Percentiles rank a stretch among this genome's conserved stretches.
Conservation (phyloP, 345 rosid genomes). For the Passiflora organensis region DNA sequence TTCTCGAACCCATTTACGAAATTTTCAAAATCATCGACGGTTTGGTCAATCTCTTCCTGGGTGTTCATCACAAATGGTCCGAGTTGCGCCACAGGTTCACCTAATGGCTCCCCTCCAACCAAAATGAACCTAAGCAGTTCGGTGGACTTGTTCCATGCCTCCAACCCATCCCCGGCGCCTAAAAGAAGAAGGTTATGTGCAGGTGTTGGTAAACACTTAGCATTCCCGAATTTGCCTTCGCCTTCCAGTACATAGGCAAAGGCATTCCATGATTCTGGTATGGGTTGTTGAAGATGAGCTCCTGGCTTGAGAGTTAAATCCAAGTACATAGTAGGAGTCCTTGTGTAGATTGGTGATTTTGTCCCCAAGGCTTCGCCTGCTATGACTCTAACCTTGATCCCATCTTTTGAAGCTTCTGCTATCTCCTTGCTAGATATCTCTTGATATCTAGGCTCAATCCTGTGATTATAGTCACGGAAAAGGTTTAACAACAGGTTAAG, state of each 20-base stretch:
- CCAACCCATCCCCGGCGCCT: constrained; percentile 52
- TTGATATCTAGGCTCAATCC: constrained; percentile 86
- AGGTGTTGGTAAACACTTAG: constrained; percentile 24
- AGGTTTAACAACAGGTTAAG: not conserved
- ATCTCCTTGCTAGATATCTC: constrained; percentile 63
- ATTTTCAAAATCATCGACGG: constrained; percentile 68
- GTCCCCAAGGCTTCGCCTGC: constrained; percentile 83
- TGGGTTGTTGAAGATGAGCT: constrained; percentile 54
- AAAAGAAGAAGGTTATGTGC: constrained; percentile 63
- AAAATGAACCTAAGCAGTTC: constrained; percentile 57
- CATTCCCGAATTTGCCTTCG: constrained; percentile 53
- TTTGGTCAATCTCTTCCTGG: constrained; percentile 66
- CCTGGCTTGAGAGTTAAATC: constrained; percentile 71
- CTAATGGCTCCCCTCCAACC: constrained; percentile 74
- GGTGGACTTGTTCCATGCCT: constrained; percentile 67
- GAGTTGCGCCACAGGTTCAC: constrained; percentile 64
- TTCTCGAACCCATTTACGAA: constrained; percentile 74
- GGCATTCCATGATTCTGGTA: constrained; percentile 64
- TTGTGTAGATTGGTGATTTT: constrained; percentile 66
- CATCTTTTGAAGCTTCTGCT: constrained; percentile 53
- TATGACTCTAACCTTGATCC: constrained; percentile 63
- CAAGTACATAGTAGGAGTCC: constrained; percentile 86
- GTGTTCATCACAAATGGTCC: constrained; percentile 96
- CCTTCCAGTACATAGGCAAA: constrained; percentile 74
- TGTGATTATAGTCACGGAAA: constrained; percentile 12